phyloP scores from a whole-genome alignment of 164 flowering plant genomes.

The Tinospora cordifolia region DNA sequence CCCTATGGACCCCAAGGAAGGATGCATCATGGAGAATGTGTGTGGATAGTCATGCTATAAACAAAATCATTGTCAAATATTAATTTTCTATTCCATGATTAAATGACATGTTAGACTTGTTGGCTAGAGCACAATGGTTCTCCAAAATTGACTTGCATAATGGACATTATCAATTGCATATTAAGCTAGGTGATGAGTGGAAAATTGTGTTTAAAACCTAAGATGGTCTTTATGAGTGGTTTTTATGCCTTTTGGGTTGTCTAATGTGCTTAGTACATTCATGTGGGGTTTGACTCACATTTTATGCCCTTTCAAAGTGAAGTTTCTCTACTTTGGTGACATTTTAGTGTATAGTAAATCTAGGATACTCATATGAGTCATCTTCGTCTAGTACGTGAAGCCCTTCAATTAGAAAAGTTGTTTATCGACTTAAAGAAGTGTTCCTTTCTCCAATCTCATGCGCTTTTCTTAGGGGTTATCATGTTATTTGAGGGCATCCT shows the following conservation, averaged over 20 bases:
- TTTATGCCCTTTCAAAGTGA: no score
- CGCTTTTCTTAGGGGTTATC: not conserved
- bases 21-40: no score
- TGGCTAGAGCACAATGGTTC: not conserved
- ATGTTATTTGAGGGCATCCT: not conserved
- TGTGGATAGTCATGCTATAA: no score
- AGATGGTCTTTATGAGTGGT: not conserved
- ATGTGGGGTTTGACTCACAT: not conserved
- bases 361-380: not conserved
- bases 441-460: no score
- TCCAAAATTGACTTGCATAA: not conserved
- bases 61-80: no score
- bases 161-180: not conserved
- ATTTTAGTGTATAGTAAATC: not conserved
- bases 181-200: not conserved
- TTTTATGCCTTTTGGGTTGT: not conserved
- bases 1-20: no score
- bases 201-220: not conserved
- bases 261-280: not conserved
- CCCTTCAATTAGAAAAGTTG: not conserved
- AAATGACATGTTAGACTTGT: no score
- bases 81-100: no score
- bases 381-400: not conserved
- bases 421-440: not conserved
- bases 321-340: not conserved